A percentile compares a stretch with the other conserved stretches of the same genome.
Conservation (phyloP, 2,329 filamentous ascomycete genomes). For the Aspergillus glaucus region DNA sequence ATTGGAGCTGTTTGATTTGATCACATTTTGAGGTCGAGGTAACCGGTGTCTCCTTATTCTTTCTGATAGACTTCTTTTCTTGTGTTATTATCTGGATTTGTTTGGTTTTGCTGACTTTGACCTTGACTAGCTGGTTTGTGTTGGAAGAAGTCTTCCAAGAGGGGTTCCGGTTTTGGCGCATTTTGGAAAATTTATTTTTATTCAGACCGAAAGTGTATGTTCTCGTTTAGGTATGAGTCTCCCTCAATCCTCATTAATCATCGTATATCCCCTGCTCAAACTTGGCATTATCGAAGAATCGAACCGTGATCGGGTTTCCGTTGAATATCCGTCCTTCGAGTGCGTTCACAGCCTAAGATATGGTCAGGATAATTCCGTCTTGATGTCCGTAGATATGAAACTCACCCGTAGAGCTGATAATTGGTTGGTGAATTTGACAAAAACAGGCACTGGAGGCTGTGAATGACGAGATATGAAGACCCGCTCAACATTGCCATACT, state of each 20-base stretch:
- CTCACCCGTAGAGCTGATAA: slow-evolving; percentile 77
- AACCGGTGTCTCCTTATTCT: background rate
- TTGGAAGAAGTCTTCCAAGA: no score
- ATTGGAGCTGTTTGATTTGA: slow-evolving; percentile 10
- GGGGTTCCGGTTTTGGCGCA: background rate
- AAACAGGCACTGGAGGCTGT: slow-evolving; percentile 58
- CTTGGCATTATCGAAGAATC: slow-evolving; percentile 73
- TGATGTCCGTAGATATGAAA: slow-evolving; percentile 14
- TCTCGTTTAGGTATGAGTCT: background rate
- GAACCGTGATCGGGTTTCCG: slow-evolving; percentile 74
- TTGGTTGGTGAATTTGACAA: slow-evolving; percentile 85
- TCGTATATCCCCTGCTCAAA: slow-evolving; percentile 65
- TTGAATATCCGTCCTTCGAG: slow-evolving; percentile 83
- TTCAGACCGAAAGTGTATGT: background rate
- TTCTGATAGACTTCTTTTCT: background rate
- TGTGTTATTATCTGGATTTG: background rate
- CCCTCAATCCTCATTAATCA: slow-evolving; percentile 12
- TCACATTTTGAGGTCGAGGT: slow-evolving; percentile 10
- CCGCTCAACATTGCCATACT: slow-evolving; percentile 79
- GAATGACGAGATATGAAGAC: slow-evolving; percentile 64
- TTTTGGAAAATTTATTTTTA: background rate
- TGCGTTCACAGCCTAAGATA: slow-evolving; percentile 71
- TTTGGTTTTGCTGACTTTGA: background rate
- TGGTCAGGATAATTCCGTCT: slow-evolving; percentile 1
- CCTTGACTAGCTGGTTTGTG: background rate